Evolutionary conservation across 1,139 yeast species (phyloP), one percentile per base, ranked within the genome.

Genomic region (Magnusiomyces fungicola): DNA sequence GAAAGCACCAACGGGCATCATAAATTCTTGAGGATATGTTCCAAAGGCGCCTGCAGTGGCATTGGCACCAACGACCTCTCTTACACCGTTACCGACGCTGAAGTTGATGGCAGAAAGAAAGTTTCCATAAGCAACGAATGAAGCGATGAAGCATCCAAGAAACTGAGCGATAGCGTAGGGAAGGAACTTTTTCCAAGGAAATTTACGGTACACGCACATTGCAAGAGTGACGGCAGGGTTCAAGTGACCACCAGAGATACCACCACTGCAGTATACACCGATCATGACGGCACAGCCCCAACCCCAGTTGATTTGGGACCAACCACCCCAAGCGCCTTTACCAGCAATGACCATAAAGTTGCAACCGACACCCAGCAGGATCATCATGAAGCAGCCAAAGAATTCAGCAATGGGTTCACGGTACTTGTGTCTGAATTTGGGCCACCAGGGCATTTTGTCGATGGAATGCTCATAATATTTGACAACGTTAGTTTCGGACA

Each of bases 271-370:
- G 39, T 57, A 57, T 65, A 72, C 56, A 22, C 79, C 79, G 59
- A 75, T 60, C 57, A 72, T 72, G 49, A 73, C 78, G 1, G 76
- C 79, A 37, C 73, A 66, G 43, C 76, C 80, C 79, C 79, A 75
- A 24, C 73, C 69, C 50, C 74, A 60, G 7, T 73, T 70, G 50
- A 74, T 63, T 22, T 70, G 67, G 45, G 68, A 70, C 49, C 67
- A 70, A 43, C 66, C 64, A 57, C 79, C 79, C 30, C 67, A 66
- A 3, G 58, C 52, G 25, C 65, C 66, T 4, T 54, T 49, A 3
- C 74, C 68, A 10, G 68, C 50, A 34, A 59, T 61, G 40, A 63
- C 68, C 59, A 74, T 79, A 29, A 75, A 73, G 46, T 69, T 73
- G 37, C 70, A 73, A 45, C 76, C 76, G 53, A 69, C 72, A 55